Evolutionary conservation across 75 land plant genomes (phyloP).

Genomic region (Azolla pinnata): DNA sequence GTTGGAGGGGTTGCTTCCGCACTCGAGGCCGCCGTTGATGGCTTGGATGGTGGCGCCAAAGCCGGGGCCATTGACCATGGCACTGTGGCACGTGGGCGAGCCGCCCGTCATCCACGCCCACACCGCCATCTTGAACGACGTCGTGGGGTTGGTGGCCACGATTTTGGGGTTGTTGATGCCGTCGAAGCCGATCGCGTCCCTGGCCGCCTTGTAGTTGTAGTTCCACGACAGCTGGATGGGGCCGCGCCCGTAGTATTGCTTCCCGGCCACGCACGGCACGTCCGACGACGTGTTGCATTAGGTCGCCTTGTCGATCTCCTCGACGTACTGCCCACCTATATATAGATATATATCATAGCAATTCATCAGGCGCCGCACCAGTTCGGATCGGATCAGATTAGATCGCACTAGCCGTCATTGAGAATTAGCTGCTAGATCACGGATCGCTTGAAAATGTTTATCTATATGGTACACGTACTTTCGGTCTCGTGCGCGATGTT

Average conservation of each 20-base stretch:
- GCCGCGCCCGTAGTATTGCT: slow-evolving; percentile 61
- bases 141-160: slow-evolving; percentile 23
- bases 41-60: slow-evolving; percentile 39
- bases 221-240: slow-evolving; percentile 66
- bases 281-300: slow-evolving; percentile 27
- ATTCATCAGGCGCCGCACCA: too few relatives aligned
- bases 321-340: slow-evolving; percentile 19
- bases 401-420: not conserved
- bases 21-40: slow-evolving; percentile 35
- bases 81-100: slow-evolving; percentile 9
- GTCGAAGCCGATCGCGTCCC: slow-evolving; percentile 27
- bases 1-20: slow-evolving; percentile 21
- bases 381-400: not conserved
- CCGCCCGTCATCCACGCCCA: slow-evolving; percentile 48
- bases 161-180: slow-evolving; percentile 42
- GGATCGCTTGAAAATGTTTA: not conserved
- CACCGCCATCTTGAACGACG: slow-evolving; percentile 41
- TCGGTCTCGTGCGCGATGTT: slow-evolving; percentile 65
- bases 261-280: slow-evolving; percentile 45
- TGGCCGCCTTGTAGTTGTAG: slow-evolving; percentile 54
- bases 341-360: too few relatives aligned
- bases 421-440: not conserved
- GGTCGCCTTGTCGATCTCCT: slow-evolving; percentile 13
- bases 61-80: slow-evolving; percentile 21
- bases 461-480: slow-evolving; percentile 14